Conservation (phyloP, 2,329 filamentous ascomycete species). For the Teratosphaeria epicoccoides region DNA sequence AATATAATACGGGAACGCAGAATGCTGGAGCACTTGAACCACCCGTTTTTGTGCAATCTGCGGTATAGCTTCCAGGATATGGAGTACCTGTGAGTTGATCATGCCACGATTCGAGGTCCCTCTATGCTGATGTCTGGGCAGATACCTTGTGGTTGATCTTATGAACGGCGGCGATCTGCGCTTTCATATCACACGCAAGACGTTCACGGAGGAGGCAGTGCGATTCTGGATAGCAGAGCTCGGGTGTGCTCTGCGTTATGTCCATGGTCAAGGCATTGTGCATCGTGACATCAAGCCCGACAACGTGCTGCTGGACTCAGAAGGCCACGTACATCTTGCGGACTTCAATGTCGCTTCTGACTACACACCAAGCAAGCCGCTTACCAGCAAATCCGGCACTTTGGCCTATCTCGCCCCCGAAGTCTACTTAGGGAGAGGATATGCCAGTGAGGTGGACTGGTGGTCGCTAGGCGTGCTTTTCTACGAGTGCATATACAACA, state of each 20-base stretch:
- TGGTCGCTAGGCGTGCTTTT: conserved; percentile 98
- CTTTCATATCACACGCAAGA: conserved; percentile 96
- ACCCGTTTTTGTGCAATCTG: conserved; percentile 95
- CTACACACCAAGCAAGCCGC: conserved; percentile 65
- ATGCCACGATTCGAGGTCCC: not conserved
- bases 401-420: conserved; percentile 92
- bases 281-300: conserved; percentile 88
- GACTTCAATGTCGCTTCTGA: conserved; percentile 99
- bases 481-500: conserved; percentile 99
- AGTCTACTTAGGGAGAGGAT: conserved; percentile 83
- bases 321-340: conserved; percentile 91
- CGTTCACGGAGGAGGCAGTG: conserved; percentile 93
- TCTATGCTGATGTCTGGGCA: conserved; percentile 24
- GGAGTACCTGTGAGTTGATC: conserved; percentile 73
- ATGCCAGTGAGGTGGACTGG: conserved; percentile 88
- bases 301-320: conserved; percentile 76
- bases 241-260: conserved; percentile 79
- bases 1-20: conserved; percentile 96
- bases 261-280: conserved; percentile 77
- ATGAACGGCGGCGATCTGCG: conserved; percentile 96
- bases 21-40: conserved; percentile 97
- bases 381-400: conserved; percentile 95
- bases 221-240: conserved; percentile 95
- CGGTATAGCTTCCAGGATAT: conserved; percentile 99
- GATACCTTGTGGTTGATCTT: conserved; percentile 87